Conservation (phyloP, 1,284 basidiomycete genomes). For the Cryptococcus sp. region DNA sequence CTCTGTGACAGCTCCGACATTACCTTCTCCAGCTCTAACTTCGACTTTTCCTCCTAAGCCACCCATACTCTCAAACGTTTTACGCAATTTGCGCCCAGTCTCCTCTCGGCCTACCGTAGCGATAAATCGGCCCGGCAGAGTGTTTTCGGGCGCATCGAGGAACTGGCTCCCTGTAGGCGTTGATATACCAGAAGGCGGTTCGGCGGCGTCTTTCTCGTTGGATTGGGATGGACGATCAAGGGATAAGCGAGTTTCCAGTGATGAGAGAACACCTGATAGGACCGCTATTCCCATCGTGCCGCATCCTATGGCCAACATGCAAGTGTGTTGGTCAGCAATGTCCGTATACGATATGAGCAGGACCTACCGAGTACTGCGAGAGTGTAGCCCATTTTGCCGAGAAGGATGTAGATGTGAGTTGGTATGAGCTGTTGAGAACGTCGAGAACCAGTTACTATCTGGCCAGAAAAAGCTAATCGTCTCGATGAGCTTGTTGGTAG, state of each 20-base stretch:
- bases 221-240: conserved; percentile 19
- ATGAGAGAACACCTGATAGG: conserved; percentile 65
- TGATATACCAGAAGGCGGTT: conserved; percentile 77
- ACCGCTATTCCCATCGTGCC: conserved; percentile 99
- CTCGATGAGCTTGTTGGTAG: too few species aligned
- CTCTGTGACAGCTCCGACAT: conserved; percentile 70
- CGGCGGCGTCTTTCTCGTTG: conserved; percentile 54
- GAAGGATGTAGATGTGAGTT: not conserved
- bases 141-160: conserved; percentile 60
- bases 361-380: conserved; percentile 54
- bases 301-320: conserved; percentile 65
- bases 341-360: conserved; percentile 7
- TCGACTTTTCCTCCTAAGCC: conserved; percentile 66
- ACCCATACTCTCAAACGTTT: conserved; percentile 62
- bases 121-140: conserved; percentile 78
- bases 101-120: conserved; percentile 84
- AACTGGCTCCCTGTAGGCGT: conserved; percentile 62
- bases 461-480: too few species aligned
- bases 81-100: conserved; percentile 69
- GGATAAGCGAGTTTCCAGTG: conserved; percentile 45
- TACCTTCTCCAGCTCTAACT: conserved; percentile 64
- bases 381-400: conserved; percentile 55
- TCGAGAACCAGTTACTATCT: not conserved
- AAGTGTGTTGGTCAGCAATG: not conserved
- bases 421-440: not conserved